Evolutionary conservation across 2,329 filamentous ascomycete genomes (phyloP).

Genomic region (Paradendryphiella salina): DNA sequence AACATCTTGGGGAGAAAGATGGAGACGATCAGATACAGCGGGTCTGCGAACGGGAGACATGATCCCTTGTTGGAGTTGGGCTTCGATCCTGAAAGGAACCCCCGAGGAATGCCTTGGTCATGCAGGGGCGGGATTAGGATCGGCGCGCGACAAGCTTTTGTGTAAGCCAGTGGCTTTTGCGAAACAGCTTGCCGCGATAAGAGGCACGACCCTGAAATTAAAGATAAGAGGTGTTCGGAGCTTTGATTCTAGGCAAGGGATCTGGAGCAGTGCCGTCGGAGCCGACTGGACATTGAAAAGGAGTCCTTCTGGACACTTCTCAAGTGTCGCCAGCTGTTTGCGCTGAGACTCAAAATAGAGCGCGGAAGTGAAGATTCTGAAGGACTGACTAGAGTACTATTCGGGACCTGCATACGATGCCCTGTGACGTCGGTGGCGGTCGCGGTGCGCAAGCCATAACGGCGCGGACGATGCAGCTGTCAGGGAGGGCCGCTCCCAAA

Average conservation of each 20-base stretch:
- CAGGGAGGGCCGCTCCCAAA: neutral
- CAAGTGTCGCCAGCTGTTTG: neutral
- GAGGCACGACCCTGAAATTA: slow-evolving; percentile 9
- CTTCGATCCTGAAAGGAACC: slow-evolving; percentile 5
- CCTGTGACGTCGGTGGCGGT: slow-evolving; percentile 13
- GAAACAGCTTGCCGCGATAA: slow-evolving; percentile 20
- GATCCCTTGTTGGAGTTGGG: slow-evolving; percentile 5
- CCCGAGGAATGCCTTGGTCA: slow-evolving; percentile 10
- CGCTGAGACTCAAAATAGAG: neutral
- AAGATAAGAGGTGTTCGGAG: slow-evolving; percentile 5
- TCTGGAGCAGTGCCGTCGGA: neutral
- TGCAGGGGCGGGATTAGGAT: slow-evolving; percentile 23
- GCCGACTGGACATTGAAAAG: neutral
- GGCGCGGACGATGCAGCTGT: slow-evolving; percentile 3
- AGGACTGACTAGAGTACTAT: neutral
- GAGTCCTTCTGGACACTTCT: neutral
- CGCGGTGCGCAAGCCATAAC: slow-evolving; percentile 6
- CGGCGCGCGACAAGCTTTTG: slow-evolving; percentile 15
- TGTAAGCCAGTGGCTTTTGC: slow-evolving; percentile 7
- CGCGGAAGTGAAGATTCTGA: neutral
- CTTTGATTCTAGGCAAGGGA: neutral
- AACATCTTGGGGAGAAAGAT: slow-evolving; percentile 15
- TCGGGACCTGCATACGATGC: slow-evolving; percentile 15
- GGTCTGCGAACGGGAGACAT: slow-evolving; percentile 11
- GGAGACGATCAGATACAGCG: slow-evolving; percentile 13